These are phyloP conservation scores for Backusella luteola DNA, from an alignment of 192 early-diverging fungal genomes.

Conservation along the genomic window DNA sequence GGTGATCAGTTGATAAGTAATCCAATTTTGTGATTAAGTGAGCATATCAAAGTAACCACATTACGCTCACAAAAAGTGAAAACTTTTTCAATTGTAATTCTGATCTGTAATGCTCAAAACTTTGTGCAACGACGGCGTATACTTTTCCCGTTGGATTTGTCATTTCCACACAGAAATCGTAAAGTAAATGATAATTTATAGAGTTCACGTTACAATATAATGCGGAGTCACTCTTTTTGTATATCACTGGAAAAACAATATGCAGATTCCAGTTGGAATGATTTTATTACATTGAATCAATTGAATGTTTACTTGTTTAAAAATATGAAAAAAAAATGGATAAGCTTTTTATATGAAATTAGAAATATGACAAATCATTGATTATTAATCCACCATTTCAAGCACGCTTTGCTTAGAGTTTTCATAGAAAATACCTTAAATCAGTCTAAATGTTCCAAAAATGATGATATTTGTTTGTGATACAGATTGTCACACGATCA, in stretches of 20 bases:
- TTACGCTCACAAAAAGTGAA: neutral
- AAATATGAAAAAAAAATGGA: too few species aligned
- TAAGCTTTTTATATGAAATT: neutral
- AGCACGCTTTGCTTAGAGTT: neutral
- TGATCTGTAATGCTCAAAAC: neutral
- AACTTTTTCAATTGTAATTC: neutral
- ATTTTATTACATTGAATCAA: too few species aligned
- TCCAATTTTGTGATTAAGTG: neutral
- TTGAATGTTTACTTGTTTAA: too few species aligned
- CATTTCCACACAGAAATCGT: neutral
- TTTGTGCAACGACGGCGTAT: neutral
- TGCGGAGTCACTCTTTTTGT: neutral
- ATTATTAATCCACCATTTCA: neutral
- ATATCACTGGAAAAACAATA: neutral
- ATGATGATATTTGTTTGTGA: neutral
- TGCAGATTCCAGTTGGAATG: too few species aligned
- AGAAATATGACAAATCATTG: neutral
- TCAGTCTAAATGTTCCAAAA: neutral
- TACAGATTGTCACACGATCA: too few species aligned
- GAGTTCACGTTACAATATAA: neutral
- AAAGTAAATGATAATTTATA: neutral
- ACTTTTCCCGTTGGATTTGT: neutral
- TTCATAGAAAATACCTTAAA: neutral
- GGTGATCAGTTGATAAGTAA: neutral
- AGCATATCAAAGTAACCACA: neutral